Conservation (phyloP, 441 rosid genomes). For the Erodium trifolium region DNA sequence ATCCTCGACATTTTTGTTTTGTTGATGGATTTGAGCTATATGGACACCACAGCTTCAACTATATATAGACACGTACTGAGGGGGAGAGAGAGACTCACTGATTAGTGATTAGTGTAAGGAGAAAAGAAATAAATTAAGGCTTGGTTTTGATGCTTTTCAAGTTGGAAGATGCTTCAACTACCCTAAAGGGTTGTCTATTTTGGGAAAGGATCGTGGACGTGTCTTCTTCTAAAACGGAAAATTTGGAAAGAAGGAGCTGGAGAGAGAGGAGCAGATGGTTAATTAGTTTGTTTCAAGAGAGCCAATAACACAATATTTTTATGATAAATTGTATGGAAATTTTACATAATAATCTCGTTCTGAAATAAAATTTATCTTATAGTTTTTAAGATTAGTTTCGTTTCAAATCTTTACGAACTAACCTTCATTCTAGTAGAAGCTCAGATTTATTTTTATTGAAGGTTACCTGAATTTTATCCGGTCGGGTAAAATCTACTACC, state of each 20-base stretch:
- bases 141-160: slow-evolving; percentile 5
- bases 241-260: neutral
- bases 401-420: no score
- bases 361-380: no score
- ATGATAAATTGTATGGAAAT: no score
- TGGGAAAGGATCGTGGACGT: slow-evolving; percentile 20
- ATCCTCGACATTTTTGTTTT: slow-evolving; percentile 36
- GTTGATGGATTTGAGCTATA: no score
- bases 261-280: no score
- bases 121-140: neutral
- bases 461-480: no score
- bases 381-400: no score
- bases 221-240: neutral
- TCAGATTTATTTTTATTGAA: no score
- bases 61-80: neutral
- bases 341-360: no score
- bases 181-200: slow-evolving; percentile 15
- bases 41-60: neutral
- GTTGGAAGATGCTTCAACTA: slow-evolving; percentile 16
- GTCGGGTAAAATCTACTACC: no score
- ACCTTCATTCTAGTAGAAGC: no score
- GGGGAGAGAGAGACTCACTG: neutral
- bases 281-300: neutral
- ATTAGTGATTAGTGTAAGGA: no score
- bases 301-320: neutral